Evolutionary conservation across 2,329 filamentous ascomycete genomes (phyloP).

Genomic region (Leptographium procerum): DNA sequence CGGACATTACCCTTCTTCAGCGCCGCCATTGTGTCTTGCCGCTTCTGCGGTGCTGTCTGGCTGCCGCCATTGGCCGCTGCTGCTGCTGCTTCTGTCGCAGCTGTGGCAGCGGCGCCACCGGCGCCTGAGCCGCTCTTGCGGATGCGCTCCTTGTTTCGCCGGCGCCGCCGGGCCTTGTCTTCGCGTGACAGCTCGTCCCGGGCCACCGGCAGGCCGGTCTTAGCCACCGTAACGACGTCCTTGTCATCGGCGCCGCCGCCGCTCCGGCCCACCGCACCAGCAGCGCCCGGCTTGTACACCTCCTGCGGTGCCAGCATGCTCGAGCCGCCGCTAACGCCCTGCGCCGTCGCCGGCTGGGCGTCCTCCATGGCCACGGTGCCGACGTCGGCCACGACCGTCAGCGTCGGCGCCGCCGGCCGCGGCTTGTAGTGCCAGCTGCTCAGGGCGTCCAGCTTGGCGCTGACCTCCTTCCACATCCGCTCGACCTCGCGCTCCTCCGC

Average conservation of each 20-base stretch:
- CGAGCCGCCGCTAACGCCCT: slow-evolving; percentile 54
- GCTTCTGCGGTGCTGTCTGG: slow-evolving; percentile 21
- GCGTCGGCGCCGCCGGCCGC: slow-evolving; percentile 65
- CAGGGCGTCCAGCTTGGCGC: slow-evolving; percentile 71
- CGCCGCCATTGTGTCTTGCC: slow-evolving; percentile 30
- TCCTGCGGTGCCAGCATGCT: slow-evolving; percentile 88
- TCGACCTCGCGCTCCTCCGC: slow-evolving; percentile 78
- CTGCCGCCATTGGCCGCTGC: slow-evolving; percentile 33
- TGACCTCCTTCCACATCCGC: slow-evolving; percentile 70
- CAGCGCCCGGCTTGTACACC: slow-evolving; percentile 71
- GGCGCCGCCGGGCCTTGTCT: slow-evolving; percentile 64
- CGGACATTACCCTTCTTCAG: slow-evolving; percentile 65
- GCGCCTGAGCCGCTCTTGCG: slow-evolving; percentile 43
- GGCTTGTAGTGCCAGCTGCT: slow-evolving; percentile 95
- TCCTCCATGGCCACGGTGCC: slow-evolving; percentile 94
- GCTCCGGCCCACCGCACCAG: slow-evolving; percentile 41
- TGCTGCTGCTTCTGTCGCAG: slow-evolving; percentile 28
- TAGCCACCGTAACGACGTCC: slow-evolving; percentile 52
- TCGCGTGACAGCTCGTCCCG: slow-evolving; percentile 81
- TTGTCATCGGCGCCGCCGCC: slow-evolving; percentile 3
- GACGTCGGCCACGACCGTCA: slow-evolving; percentile 82
- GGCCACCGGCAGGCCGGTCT: slow-evolving; percentile 65
- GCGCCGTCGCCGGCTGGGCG: slow-evolving; percentile 73
- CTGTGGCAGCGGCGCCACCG: slow-evolving; percentile 19
- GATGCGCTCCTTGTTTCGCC: slow-evolving; percentile 77